Evolutionary conservation across 768 basidiomycete genomes (phyloP).

Genomic region (Naganishia friedmannii): DNA sequence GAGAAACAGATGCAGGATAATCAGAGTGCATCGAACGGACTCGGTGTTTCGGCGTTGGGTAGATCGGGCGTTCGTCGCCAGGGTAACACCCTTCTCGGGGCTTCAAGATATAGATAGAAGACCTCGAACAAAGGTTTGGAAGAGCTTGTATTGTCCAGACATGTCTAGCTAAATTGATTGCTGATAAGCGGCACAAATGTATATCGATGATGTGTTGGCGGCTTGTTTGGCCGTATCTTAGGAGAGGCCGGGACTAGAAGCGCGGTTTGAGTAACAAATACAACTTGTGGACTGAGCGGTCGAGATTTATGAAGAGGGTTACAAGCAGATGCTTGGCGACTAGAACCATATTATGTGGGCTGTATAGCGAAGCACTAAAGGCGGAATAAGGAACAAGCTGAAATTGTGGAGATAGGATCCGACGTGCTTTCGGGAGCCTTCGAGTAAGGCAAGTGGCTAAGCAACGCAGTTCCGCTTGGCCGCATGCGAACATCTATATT

Average conservation of each 20-base stretch:
- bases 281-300: neutral
- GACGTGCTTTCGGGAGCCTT: no score
- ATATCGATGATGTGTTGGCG: neutral
- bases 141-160: neutral
- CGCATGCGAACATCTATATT: neutral
- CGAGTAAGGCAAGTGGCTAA: neutral
- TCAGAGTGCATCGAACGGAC: slow-evolving; percentile 7
- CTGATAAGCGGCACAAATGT: neutral
- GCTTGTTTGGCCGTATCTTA: neutral
- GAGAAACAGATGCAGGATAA: slow-evolving; percentile 25
- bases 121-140: neutral
- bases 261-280: neutral
- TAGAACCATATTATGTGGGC: no score
- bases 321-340: no score
- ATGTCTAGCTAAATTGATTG: neutral
- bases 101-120: slow-evolving; percentile 21
- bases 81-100: neutral
- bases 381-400: no score
- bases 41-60: slow-evolving; percentile 10
- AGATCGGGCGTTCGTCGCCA: slow-evolving; percentile 20
- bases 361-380: no score
- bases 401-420: no score
- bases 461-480: slow-evolving; percentile 6
- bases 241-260: neutral
- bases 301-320: neutral